Evolutionary conservation across 2,329 filamentous ascomycete genomes (phyloP).

Genomic region (Albophoma yamanashiensis): DNA sequence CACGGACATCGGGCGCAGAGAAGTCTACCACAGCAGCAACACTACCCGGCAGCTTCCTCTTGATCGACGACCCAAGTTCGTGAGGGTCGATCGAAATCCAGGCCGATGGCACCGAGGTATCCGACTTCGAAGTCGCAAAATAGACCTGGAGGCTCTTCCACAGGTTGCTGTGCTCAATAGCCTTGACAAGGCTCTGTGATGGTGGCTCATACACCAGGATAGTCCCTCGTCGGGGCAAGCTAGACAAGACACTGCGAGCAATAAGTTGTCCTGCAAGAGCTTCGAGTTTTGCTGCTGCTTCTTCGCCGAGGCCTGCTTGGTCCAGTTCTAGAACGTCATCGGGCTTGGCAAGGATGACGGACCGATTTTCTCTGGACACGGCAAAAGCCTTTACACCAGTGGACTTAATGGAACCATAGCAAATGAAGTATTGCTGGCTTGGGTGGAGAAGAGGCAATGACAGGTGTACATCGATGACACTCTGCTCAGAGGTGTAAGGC

Average conservation of each 20-base stretch:
- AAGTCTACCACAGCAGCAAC: neutral
- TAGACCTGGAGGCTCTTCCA: neutral
- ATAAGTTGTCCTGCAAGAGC: neutral
- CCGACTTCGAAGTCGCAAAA: neutral
- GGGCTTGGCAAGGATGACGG: neutral
- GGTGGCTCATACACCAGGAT: neutral
- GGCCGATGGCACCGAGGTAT: neutral
- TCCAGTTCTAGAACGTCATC: neutral
- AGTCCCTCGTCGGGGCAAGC: neutral
- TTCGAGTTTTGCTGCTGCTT: neutral
- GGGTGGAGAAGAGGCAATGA: neutral
- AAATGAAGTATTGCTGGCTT: neutral
- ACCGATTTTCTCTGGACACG: neutral
- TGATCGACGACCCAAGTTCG: neutral
- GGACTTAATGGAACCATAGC: neutral
- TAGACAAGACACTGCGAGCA: neutral
- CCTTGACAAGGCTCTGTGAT: neutral
- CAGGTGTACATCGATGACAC: neutral
- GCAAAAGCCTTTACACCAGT: neutral
- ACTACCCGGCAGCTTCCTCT: neutral
- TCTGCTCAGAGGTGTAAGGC: neutral
- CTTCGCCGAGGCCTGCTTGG: neutral
- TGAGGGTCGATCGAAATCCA: neutral
- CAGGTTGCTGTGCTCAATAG: neutral
- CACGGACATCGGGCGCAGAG: neutral